Evolutionary conservation across 345 rosid species (phyloP).

Genomic region (Dipteronia dyeriana): DNA sequence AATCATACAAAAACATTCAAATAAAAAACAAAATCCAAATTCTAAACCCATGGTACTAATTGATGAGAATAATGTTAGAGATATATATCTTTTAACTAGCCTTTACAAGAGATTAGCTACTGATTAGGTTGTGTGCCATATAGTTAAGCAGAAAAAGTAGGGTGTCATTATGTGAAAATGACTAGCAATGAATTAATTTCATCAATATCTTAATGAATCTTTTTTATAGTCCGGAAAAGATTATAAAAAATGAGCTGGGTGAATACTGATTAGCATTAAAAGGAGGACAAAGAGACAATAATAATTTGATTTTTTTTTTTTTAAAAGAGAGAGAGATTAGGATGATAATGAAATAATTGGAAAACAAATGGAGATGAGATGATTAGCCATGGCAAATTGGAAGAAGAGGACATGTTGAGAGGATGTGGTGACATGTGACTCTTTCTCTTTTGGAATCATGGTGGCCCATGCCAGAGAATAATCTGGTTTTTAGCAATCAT

Average conservation of each 20-base stretch:
- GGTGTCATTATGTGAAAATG: constrained; percentile 12
- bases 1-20: not conserved
- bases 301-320: not conserved
- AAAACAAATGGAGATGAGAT: constrained; percentile 31
- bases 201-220: constrained; percentile 1
- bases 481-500: constrained; percentile 61
- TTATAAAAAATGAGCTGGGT: constrained; percentile 8
- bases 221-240: not conserved
- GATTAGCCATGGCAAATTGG: constrained; percentile 40
- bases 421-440: constrained; percentile 52
- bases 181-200: not conserved
- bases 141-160: not conserved
- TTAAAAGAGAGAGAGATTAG: not conserved
- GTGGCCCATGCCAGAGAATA: constrained; percentile 76
- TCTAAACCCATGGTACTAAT: not conserved
- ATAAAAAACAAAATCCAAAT: not conserved
- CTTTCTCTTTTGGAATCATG: constrained; percentile 56
- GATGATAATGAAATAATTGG: constrained; percentile 19
- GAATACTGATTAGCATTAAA: constrained; percentile 18
- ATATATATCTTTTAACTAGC: constrained; percentile 14
- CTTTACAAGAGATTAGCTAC: not conserved
- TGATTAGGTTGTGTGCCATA: not conserved
- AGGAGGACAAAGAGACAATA: not conserved
- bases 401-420: constrained; percentile 41
- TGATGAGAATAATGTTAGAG: constrained; percentile 14